Base-by-base conservation (phyloP, 805 yeast genomes). In the Candida insectalens region DNA sequence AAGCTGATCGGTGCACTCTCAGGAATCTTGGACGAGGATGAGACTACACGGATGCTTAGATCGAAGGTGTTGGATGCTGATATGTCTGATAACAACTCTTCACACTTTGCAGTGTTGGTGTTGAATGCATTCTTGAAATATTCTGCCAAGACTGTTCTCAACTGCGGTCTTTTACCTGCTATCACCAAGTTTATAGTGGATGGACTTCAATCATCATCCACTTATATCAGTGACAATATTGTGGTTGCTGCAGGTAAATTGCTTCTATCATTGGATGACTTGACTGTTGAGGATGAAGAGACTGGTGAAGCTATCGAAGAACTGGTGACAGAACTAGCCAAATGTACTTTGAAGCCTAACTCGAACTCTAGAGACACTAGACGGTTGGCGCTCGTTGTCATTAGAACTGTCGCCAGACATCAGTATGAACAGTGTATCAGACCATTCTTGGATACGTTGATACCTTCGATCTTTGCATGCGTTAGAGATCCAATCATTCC, bases 401-500 rank as follows among this genome's bases (percentile, higher is more conserved):
- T 81, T 18, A 67, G 95, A 51, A 84, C 95, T 0, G 63, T 81
- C 29, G 77, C 85, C 1, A 69, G 94, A 49, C 59, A 64, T 46
- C 72, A 78, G 38, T 70, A 64, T 42, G 67, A 63, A 1, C 56
- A 51, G 6, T 54, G 71, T 17, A 59, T 83, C 32, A 58, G 60
- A 36, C 76, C 80, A 9, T 63, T 67, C 46, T 60, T 72, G 41
- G 75, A 76, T 43, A 40, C 57, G 0, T 46, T 89, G 33, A 83
- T 70, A 3, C 84, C 92, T 10, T 65, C 83, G 9, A 77, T 87
- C 2, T 89, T 89, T 53, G 62, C 79, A 0, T 78, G 92, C 53
- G 79, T 89, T 27, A 69, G 98, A 43, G 96, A 88, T 49, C 68
- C 77, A n/a, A 65, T 83, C 31, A 84, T 89, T 49, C 96, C 98